Evolutionary conservation across 2,329 filamentous ascomycete species (phyloP).

Genomic region (Fusarium incarnatum): DNA sequence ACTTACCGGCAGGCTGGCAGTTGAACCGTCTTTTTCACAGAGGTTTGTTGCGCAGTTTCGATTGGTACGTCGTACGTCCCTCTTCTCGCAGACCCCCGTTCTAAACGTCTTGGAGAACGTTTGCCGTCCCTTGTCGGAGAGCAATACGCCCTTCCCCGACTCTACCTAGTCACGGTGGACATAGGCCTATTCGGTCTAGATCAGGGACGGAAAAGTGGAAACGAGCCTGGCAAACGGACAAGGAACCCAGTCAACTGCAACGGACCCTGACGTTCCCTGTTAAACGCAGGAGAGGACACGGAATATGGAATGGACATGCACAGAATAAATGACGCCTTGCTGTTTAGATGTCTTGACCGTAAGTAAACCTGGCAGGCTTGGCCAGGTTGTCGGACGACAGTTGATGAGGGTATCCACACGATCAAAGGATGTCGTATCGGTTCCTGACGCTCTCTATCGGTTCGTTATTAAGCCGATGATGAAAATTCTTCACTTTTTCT

Average conservation of each 20-base stretch:
- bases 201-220: conserved; percentile 31
- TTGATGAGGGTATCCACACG: conserved; percentile 34
- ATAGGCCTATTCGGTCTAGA: conserved; percentile 31
- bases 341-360: conserved; percentile 24
- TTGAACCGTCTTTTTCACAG: neutral
- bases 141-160: conserved; percentile 12
- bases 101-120: conserved; percentile 27
- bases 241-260: conserved; percentile 26
- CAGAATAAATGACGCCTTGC: conserved; percentile 24
- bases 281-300: conserved; percentile 14
- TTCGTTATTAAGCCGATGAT: conserved; percentile 6
- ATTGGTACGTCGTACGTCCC: conserved; percentile 44
- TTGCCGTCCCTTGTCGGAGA: conserved; percentile 12
- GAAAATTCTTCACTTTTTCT: conserved; percentile 27
- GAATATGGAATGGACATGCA: neutral
- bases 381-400: conserved; percentile 20
- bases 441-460: conserved; percentile 31
- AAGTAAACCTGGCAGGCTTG: neutral
- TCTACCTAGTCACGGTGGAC: conserved; percentile 21
- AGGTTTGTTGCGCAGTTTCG: neutral
- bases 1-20: neutral
- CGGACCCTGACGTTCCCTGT: conserved; percentile 31
- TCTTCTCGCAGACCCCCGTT: conserved; percentile 17
- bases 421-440: conserved; percentile 17
- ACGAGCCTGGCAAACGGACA: conserved; percentile 23